phyloP scores from a whole-genome alignment of 2,329 filamentous ascomycete genomes.

The Alternaria panax region DNA sequence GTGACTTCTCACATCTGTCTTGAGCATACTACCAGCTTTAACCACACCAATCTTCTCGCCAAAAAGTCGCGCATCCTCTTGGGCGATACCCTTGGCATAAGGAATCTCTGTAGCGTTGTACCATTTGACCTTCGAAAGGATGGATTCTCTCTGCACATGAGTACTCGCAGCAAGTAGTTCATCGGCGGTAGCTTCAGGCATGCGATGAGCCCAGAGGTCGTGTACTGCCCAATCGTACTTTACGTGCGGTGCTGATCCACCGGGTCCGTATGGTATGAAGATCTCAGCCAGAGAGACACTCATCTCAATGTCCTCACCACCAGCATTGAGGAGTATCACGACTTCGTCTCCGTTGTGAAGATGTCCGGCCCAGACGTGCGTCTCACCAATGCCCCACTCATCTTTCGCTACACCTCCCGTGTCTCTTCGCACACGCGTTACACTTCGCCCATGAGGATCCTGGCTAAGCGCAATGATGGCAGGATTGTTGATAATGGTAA shows the following conservation, averaged over 20 bases:
- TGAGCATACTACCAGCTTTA: constrained; percentile 26
- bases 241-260: constrained; percentile 32
- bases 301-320: constrained; percentile 29
- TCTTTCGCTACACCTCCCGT: constrained; percentile 29
- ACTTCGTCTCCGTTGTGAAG: constrained; percentile 31
- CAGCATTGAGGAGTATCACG: constrained; percentile 33
- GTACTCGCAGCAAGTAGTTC: constrained; percentile 21
- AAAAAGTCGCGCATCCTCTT: constrained; percentile 30
- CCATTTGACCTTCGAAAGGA: constrained; percentile 30
- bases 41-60: constrained; percentile 34
- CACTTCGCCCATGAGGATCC: constrained; percentile 32
- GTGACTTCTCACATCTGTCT: constrained; percentile 29
- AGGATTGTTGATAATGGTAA: constrained; percentile 52
- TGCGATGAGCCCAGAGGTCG: constrained; percentile 35
- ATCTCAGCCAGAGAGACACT: constrained; percentile 32
- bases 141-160: constrained; percentile 13
- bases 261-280: constrained; percentile 33
- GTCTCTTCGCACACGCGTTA: constrained; percentile 31
- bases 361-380: constrained; percentile 34
- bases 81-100: constrained; percentile 27
- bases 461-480: constrained; percentile 39
- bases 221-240: constrained; percentile 35
- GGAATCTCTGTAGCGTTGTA: constrained; percentile 32
- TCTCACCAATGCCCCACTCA: constrained; percentile 34
- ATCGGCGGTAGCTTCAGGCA: constrained; percentile 24